These are phyloP conservation scores for Citrus sp. DNA, from an alignment of 345 rosid genomes.

Conservation along the genomic window DNA sequence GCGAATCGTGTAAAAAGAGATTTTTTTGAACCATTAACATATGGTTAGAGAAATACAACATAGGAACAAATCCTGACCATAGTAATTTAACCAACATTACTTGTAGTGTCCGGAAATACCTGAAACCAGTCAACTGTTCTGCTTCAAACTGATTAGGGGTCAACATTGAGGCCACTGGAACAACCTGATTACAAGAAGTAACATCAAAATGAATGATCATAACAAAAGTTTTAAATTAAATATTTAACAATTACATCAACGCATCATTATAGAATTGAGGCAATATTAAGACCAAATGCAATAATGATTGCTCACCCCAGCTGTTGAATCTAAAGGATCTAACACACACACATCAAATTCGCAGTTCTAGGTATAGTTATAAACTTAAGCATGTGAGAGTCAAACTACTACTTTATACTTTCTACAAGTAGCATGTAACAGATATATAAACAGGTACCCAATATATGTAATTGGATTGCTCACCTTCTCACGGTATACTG, in stretches of 20 bases:
- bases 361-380: neutral
- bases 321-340: neutral
- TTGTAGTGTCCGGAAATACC: conserved; percentile 41
- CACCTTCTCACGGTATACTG: conserved; percentile 90
- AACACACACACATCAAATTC: neutral
- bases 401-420: neutral
- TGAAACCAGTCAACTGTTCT: conserved; percentile 75
- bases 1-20: neutral
- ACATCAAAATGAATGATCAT: conserved; percentile 5
- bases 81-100: neutral
- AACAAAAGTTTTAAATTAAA: neutral
- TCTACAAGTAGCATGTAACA: neutral
- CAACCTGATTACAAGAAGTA: conserved; percentile 58
- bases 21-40: neutral
- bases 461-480: conserved; percentile 13
- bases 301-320: neutral
- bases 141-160: conserved; percentile 99
- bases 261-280: neutral
- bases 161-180: conserved; percentile 97
- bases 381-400: neutral
- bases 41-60: neutral
- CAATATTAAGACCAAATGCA: conserved; percentile 2
- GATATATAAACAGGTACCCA: neutral
- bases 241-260: neutral
- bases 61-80: neutral